Conservation (phyloP, 225 moss, liverwort and hornwort species). For the Asterella californica region DNA sequence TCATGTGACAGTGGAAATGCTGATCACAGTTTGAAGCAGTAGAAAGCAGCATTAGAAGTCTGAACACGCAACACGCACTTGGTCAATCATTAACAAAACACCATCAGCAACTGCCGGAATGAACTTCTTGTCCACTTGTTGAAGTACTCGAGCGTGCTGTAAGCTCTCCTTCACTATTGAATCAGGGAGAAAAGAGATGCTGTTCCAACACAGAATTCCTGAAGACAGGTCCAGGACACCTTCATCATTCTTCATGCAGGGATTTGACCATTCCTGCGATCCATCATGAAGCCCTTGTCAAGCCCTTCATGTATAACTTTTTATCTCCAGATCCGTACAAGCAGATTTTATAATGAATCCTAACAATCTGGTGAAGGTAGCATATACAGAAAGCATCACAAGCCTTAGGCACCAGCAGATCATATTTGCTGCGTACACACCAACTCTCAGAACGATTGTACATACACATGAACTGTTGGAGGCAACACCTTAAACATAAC, state of each 20-base stretch:
- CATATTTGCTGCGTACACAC: not conserved
- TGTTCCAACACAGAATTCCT: conserved; percentile 61
- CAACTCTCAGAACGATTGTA: too few relatives aligned
- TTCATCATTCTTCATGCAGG: conserved; percentile 71
- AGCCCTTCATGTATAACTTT: not conserved
- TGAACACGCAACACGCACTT: conserved; percentile 43
- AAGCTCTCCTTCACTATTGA: conserved; percentile 75
- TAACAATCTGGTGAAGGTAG: too few relatives aligned
- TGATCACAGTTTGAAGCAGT: not conserved
- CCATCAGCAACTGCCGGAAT: conserved; percentile 71
- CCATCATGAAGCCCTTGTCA: not conserved
- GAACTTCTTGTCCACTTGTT: conserved; percentile 91
- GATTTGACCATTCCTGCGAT: conserved; percentile 83
- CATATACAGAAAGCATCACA: too few relatives aligned
- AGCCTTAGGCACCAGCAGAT: too few relatives aligned
- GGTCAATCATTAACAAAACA: conserved; percentile 79
- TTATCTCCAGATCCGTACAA: not conserved
- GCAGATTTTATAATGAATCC: not conserved
- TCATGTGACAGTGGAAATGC: not conserved
- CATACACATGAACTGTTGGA: not conserved
- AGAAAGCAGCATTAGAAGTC: not conserved
- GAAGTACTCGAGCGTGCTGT: conserved; percentile 73
- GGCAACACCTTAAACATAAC: conserved; percentile 63
- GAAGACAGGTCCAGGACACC: conserved; percentile 76
- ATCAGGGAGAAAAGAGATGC: conserved; percentile 61